Evolutionary conservation across 306 rosid genomes (phyloP).

Genomic region (Leucaena leucocephala): DNA sequence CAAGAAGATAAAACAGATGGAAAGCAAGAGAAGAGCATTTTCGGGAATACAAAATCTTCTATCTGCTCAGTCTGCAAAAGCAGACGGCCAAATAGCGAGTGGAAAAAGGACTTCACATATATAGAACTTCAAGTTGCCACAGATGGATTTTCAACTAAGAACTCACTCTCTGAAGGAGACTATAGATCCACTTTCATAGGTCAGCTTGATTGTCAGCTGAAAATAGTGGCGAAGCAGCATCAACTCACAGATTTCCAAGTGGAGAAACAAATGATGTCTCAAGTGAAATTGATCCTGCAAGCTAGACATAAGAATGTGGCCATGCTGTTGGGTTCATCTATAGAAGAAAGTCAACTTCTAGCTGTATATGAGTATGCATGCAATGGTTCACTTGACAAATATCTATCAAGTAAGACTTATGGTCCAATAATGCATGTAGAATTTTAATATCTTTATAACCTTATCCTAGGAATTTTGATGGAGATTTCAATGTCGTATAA

Average conservation of each 20-base stretch:
- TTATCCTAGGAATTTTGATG: not conserved
- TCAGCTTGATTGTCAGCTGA: conserved; percentile 45
- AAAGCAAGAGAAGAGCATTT: conserved; percentile 19
- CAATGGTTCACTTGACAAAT: conserved; percentile 75
- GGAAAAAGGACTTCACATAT: conserved; percentile 61
- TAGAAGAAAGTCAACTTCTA: conserved; percentile 52
- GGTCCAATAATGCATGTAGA: not conserved
- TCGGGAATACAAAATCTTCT: conserved; percentile 31
- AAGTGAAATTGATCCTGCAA: conserved; percentile 62
- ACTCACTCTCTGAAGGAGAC: conserved; percentile 58
- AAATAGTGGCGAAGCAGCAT: conserved; percentile 73
- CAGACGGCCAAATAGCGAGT: conserved; percentile 51
- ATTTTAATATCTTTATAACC: conserved; percentile 3
- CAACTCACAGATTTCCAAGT: conserved; percentile 56
- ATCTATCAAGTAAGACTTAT: conserved; percentile 67
- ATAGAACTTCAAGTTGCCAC: conserved; percentile 66
- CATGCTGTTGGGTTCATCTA: conserved; percentile 68
- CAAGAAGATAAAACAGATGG: conserved; percentile 29
- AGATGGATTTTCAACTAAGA: conserved; percentile 55
- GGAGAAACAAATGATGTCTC: conserved; percentile 58
- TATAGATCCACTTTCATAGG: conserved; percentile 60
- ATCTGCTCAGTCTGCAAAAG: conserved; percentile 59
- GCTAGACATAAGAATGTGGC: conserved; percentile 77
- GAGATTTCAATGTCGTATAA: not conserved
- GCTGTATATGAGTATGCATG: conserved; percentile 77